Percentiles rank a stretch among this genome's conserved stretches.
phyloP scores from a whole-genome alignment of 192 early-diverging fungal genomes.

The Linnemannia schmuckeri region DNA sequence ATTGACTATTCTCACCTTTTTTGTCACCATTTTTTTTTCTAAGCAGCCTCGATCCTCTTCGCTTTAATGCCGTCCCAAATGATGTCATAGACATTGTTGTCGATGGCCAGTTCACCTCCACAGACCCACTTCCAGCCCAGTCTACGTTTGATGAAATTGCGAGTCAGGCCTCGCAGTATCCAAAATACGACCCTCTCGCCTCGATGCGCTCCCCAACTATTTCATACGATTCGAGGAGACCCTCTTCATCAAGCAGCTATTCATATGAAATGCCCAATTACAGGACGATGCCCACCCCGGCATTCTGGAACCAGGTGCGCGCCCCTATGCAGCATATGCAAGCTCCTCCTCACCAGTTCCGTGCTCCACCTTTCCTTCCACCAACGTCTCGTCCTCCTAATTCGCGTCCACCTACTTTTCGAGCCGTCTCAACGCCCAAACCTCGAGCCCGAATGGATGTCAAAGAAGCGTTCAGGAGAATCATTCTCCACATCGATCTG shows the following conservation, averaged over 20 bases:
- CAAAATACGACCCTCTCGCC: background rate
- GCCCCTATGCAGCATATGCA: background rate
- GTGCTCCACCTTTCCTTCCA: background rate
- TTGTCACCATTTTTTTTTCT: background rate
- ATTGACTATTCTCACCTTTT: background rate
- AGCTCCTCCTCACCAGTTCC: background rate
- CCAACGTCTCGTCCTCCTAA: background rate
- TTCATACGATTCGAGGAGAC: background rate
- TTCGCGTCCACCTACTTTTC: background rate
- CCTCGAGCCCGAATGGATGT: background rate
- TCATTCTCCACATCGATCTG: background rate
- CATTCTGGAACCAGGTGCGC: background rate
- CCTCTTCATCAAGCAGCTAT: background rate
- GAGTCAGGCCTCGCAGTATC: background rate
- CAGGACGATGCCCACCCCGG: background rate
- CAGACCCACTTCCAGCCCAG: background rate
- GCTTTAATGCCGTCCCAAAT: background rate
- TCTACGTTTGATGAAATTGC: background rate
- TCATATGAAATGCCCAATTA: background rate
- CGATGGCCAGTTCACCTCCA: background rate
- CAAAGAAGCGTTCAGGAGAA: background rate
- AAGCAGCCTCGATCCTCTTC: background rate
- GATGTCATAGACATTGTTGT: background rate
- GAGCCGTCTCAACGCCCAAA: background rate
- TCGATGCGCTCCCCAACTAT: background rate